These are phyloP conservation scores for Balamuthia mandrillaris DNA, from an alignment of 208 protist species.

Conservation along the genomic window DNA sequence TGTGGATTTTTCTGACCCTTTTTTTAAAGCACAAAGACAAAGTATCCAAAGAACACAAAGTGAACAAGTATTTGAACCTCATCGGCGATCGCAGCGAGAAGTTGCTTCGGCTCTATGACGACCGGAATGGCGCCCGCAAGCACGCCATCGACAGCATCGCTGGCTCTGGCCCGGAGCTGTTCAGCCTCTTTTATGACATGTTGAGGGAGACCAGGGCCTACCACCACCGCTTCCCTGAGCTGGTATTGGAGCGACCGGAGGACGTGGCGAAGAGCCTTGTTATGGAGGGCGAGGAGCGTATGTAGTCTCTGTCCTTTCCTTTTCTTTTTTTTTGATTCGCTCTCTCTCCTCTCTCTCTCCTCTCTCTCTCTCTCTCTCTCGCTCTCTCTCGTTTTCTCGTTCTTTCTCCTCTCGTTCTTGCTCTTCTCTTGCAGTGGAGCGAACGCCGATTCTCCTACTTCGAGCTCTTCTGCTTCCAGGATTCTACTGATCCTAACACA, in stretches of 20 bases:
- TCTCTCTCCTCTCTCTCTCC: neutral
- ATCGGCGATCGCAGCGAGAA: slow-evolving; percentile 9
- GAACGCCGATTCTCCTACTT: too few relatives aligned
- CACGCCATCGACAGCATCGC: neutral
- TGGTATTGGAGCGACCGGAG: neutral
- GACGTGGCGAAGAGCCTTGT: slow-evolving; percentile 12
- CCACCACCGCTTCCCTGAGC: slow-evolving; percentile 3
- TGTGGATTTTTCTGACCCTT: neutral
- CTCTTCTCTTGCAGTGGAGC: too few relatives aligned
- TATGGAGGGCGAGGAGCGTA: slow-evolving; percentile 20
- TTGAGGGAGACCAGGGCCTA: neutral
- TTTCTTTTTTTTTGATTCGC: neutral
- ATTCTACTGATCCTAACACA: too few relatives aligned
- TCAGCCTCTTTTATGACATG: slow-evolving; percentile 17
- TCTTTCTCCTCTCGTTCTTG: too few relatives aligned
- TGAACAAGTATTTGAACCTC: slow-evolving; percentile 1
- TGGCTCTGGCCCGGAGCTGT: neutral
- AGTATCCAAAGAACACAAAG: neutral
- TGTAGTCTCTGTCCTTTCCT: neutral
- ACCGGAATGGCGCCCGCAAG: neutral
- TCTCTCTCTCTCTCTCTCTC: neutral
- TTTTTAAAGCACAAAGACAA: neutral
- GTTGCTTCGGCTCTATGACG: neutral
- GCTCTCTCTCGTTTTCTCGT: too few relatives aligned
- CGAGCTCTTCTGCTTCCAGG: neutral